Conservation (phyloP, 2,329 filamentous ascomycete genomes). For the Apiospora sp. region DNA sequence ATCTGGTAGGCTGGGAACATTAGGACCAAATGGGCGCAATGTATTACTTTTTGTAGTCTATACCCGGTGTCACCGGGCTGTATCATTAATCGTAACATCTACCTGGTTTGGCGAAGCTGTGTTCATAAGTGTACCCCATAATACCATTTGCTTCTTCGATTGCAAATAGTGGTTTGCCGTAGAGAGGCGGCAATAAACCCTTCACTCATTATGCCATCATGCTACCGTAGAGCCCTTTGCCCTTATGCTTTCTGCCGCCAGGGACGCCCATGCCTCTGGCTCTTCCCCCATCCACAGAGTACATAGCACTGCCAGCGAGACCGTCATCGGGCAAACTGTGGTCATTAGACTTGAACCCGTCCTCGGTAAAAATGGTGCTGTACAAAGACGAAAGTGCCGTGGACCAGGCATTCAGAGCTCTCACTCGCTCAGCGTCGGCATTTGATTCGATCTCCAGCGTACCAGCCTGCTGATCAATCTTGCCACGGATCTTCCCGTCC, state of each 20-base stretch:
- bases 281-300: background rate
- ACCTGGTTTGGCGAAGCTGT: slow-evolving; percentile 2
- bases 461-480: slow-evolving; percentile 88
- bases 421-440: slow-evolving; percentile 76
- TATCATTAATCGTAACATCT: slow-evolving; percentile 19
- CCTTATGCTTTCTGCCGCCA: slow-evolving; percentile 4
- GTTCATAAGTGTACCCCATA: slow-evolving; percentile 13
- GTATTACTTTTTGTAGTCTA: background rate
- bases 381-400: slow-evolving; percentile 74
- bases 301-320: background rate
- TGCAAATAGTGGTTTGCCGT: background rate
- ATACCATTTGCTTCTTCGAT: background rate
- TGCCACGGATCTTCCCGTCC: slow-evolving; percentile 84
- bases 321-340: slow-evolving; percentile 15
- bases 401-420: slow-evolving; percentile 77
- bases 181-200: no score
- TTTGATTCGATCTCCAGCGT: slow-evolving; percentile 81
- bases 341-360: slow-evolving; percentile 62
- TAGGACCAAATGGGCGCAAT: background rate
- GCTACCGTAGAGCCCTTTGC: background rate
- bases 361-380: slow-evolving; percentile 77
- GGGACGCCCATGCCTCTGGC: background rate
- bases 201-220: background rate
- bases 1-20: background rate
- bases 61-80: background rate